A percentile compares a stretch with the other conserved stretches of the same genome.
Conservation (phyloP, 805 yeast species). For the Cyberlindnera suaveolens region DNA sequence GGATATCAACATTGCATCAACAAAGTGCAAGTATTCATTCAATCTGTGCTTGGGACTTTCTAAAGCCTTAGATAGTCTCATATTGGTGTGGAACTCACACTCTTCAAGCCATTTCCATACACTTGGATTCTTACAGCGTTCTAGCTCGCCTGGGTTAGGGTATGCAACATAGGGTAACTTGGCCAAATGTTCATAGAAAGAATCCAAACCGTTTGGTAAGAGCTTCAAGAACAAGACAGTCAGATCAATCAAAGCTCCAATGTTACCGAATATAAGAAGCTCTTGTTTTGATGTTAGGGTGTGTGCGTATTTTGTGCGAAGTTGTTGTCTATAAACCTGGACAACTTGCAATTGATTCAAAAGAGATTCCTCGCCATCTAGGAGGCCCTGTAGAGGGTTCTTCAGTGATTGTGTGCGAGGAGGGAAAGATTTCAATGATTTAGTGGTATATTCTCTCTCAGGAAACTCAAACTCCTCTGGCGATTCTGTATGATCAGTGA, state of each 20-base stretch:
- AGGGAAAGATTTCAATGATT: not conserved
- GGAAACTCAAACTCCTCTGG: not conserved
- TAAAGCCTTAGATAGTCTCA: slow-evolving; percentile 26
- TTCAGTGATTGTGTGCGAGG: not conserved
- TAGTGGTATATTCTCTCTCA: not conserved
- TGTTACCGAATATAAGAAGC: not conserved
- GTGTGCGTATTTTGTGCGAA: not conserved
- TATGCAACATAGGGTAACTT: not conserved
- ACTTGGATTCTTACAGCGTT: slow-evolving; percentile 15
- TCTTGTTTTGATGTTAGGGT: not conserved
- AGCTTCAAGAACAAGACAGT: not conserved
- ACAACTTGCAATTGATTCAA: not conserved
- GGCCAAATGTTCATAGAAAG: not conserved
- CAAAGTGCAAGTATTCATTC: slow-evolving; percentile 16
- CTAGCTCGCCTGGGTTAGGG: slow-evolving; percentile 14
- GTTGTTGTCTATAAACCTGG: not conserved
- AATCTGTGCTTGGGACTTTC: slow-evolving; percentile 28
- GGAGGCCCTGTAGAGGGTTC: not conserved
- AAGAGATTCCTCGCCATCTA: not conserved
- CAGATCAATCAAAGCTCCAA: not conserved
- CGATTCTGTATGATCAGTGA: no score
- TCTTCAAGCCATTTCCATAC: slow-evolving; percentile 29
- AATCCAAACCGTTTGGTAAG: not conserved
- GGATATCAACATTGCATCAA: slow-evolving; percentile 12
- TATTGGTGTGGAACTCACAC: slow-evolving; percentile 24